These are phyloP conservation scores for Zymoseptoria brevis DNA, from an alignment of 2,329 filamentous ascomycete genomes.

Conservation along the genomic window DNA sequence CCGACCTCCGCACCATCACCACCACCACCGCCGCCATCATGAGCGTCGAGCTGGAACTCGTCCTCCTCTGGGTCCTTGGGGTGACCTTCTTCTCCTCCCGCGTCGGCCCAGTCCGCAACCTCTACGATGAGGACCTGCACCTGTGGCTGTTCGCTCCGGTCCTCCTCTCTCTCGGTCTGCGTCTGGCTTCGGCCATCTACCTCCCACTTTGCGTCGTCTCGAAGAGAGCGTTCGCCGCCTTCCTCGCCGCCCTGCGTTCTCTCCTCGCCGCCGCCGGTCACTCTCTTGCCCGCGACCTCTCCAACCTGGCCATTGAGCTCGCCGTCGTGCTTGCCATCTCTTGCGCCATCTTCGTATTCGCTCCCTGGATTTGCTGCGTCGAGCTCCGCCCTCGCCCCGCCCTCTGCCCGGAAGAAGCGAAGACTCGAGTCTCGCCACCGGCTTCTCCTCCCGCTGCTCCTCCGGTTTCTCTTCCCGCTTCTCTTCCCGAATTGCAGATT, in stretches of 20 bases:
- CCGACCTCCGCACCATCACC: background rate
- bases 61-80: background rate
- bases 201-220: background rate
- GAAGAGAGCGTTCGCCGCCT: background rate
- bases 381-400: background rate
- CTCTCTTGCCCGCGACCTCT: background rate
- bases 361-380: background rate
- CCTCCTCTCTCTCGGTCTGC: background rate
- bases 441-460: background rate
- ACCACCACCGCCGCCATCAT: background rate
- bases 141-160: background rate
- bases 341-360: background rate
- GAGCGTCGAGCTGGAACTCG: background rate
- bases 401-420: background rate
- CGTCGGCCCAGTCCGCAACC: background rate
- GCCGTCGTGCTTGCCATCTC: background rate
- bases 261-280: background rate
- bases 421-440: background rate
- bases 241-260: background rate
- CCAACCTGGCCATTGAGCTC: background rate
- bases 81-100: background rate
- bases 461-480: background rate
- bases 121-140: background rate
- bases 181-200: background rate
- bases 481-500: background rate